phyloP scores from a whole-genome alignment of 257 asterid genomes.

The Nicotiana knightiana region DNA sequence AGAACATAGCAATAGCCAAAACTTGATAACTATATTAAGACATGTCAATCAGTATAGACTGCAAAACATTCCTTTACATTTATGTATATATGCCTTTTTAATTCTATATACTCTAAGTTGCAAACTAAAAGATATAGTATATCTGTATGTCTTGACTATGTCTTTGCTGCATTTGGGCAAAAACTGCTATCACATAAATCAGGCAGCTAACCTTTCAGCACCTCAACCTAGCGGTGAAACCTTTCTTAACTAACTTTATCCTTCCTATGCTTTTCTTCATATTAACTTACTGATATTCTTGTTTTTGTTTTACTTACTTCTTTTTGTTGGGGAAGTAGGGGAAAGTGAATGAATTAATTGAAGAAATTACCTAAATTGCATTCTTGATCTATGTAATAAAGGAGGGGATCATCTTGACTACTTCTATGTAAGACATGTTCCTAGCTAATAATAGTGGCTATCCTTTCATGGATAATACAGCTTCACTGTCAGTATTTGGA shows the following conservation, averaged over 20 bases:
- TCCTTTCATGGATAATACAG: too few species aligned
- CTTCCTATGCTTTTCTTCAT: background rate
- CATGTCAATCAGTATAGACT: background rate
- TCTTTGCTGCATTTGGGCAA: background rate
- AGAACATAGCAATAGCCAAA: background rate
- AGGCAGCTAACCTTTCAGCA: background rate
- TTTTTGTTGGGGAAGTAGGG: background rate
- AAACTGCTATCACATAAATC: background rate
- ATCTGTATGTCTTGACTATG: background rate
- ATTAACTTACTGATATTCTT: background rate
- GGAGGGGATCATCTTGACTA: constrained; percentile 55
- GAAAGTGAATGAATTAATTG: background rate
- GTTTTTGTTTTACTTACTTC: background rate
- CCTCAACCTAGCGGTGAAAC: background rate
- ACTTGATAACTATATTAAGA: background rate
- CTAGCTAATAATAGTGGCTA: constrained; percentile 1
- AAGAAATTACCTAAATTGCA: constrained; percentile 50
- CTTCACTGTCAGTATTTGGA: background rate
- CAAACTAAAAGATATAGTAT: background rate
- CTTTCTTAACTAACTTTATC: background rate
- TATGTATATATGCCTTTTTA: background rate
- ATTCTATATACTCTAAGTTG: background rate
- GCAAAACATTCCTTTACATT: background rate
- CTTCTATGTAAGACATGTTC: constrained; percentile 56
- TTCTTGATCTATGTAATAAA: constrained; percentile 51